phyloP scores from a whole-genome alignment of 1,284 basidiomycete genomes.

The Fomitopsis palustris region DNA sequence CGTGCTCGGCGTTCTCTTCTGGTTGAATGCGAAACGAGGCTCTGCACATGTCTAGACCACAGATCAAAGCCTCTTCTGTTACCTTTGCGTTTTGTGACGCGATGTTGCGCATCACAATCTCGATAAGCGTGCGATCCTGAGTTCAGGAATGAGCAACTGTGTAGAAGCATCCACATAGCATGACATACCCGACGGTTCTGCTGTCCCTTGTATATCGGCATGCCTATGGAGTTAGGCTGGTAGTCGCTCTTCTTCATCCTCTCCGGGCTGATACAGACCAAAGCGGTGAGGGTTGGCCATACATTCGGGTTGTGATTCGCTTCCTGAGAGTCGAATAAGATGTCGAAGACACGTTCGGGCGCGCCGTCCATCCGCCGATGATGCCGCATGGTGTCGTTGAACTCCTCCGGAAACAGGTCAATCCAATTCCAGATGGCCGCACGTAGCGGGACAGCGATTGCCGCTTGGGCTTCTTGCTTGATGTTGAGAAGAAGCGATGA shows the following conservation, averaged over 20 bases:
- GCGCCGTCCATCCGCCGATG: constrained; percentile 73
- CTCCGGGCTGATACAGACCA: constrained; percentile 80
- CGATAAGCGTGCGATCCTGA: constrained; percentile 44
- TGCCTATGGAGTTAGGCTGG: constrained; percentile 32
- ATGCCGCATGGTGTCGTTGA: constrained; percentile 64
- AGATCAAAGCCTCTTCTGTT: constrained; percentile 66
- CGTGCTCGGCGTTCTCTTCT: constrained; percentile 55
- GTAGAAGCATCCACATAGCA: neutral
- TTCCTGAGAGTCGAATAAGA: constrained; percentile 60
- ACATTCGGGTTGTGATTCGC: constrained; percentile 50
- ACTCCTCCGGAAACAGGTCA: constrained; percentile 78
- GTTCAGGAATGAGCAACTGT: neutral
- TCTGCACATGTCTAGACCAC: constrained; percentile 79
- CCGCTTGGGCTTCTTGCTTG: constrained; percentile 70
- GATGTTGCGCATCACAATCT: constrained; percentile 53
- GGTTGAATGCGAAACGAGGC: constrained; percentile 71
- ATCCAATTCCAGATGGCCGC: constrained; percentile 93
- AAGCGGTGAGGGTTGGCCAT: constrained; percentile 80
- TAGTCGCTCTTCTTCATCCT: constrained; percentile 56
- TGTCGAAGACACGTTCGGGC: constrained; percentile 81
- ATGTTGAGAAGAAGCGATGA: constrained; percentile 84
- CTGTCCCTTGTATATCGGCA: constrained; percentile 14
- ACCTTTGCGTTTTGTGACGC: constrained; percentile 45
- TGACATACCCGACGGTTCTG: constrained; percentile 26
- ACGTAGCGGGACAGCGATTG: constrained; percentile 73